Base-by-base conservation (phyloP, 331 rosid genomes). In the Pyracantha coccinea region DNA sequence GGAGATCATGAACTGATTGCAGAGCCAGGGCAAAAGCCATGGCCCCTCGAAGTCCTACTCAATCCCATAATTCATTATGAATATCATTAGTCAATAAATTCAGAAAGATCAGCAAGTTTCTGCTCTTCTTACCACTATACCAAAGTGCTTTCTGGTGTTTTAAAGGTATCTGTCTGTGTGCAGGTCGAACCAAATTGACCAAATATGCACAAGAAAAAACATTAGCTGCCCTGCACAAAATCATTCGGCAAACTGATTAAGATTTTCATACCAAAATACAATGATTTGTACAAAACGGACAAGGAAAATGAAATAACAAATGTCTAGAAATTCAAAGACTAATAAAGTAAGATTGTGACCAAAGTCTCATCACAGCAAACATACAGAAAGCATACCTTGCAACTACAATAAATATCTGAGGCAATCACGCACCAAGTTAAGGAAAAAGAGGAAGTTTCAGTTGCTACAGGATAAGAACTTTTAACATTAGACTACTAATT, bases 1-100 rank as follows among this genome's bases (percentile, higher is more conserved):
- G 98, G 86, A 93, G 98, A 81, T 91, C 97, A 61, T 91, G 97
- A 82, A 90, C 79, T 65, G 98, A 91, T 88, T 91, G 97, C 85
- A 93, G 79, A 74, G 98, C 97, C 57, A 93, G 93, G 35, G 98
- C 98, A 90, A 93, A 93, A 29, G 98, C 98, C 98, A 93, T 93
- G 68, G 98, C 98, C 71, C 98, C 98, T 76, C 98, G 91, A 75
- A 93, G 98, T 75, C 98, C 98, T 93, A 71, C 19, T 69, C 73
- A 76, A 58, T 57, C 72, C 68, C 81, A 71, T 27, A 80, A 60
- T 62, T 52, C 33, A 52, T 27, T 17, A 61, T 63, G 44, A 73
- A 27, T 52, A 41, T 60, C 50, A 53, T 17, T 21, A 74, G 55
- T 32, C 33, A 75, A 29, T 8, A 64, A 4, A 29, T 13, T 52